Evolutionary conservation across 164 flowering plant species (phyloP), one percentile per base, ranked within the genome.

Genomic region (Berberis vulgaris): DNA sequence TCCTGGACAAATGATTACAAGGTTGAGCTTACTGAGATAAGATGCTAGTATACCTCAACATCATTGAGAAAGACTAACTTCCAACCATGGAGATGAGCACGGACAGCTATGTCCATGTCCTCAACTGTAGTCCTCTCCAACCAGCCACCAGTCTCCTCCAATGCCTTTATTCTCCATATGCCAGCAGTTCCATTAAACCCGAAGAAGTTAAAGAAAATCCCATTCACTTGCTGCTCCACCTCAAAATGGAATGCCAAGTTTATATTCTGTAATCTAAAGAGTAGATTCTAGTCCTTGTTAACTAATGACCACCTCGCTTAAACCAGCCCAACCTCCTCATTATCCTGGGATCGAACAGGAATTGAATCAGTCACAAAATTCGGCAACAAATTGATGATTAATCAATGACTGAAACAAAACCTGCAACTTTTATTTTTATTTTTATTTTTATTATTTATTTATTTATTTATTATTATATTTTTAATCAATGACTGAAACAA

Each of bases 121-220:
- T 88, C 98, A 0, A 93, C 98, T 1, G 98, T 93, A 56, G 98
- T 93, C 75, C 98, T 81, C 78, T 93, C 98, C 75, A 93, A 73
- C 98, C 98, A 93, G 5, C 98, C 98, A 69, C 98, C 98, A 9
- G 96, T 68, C 2, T 90, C 94, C 74, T 93, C 98, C 69, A 93
- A 78, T 43, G 98, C 92, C 76, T 83, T 88, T 5, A 86, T 90
- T 68, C 98, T 85, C 98, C 98, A 93, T 39, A 93, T 96, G 13
- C 98, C 98, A 49, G 98, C 98, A 43, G 98, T 93, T 52, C 98
- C 98, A 80, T 93, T 93, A 65, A 93, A 93, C 56, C 98, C 98
- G 59, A 93, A 93, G 83, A 93, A 93, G 63, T 90, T 86, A 2
- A 93, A 38, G 76, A 93, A 93, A 58, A 83, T 77, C 6, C 98